These are phyloP conservation scores for Cordyceps javanica DNA, from an alignment of 2,329 filamentous ascomycete species.

Conservation along the genomic window DNA sequence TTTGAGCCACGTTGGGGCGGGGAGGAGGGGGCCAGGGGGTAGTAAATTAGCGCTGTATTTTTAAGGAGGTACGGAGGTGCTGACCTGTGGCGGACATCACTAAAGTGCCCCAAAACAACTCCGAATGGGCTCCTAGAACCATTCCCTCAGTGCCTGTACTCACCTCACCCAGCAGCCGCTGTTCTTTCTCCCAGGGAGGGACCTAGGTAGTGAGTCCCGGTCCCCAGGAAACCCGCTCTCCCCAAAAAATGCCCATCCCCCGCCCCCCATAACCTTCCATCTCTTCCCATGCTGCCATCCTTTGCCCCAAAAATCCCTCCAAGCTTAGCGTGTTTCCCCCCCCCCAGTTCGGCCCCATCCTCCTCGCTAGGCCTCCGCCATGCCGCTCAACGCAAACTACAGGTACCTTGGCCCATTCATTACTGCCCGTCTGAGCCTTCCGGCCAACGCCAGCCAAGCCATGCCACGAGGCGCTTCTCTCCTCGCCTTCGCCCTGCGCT, in stretches of 20 bases:
- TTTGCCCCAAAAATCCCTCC: neutral
- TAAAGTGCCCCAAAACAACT: too few relatives aligned
- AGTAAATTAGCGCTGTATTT: neutral
- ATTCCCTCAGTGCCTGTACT: too few relatives aligned
- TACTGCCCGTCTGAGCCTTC: neutral
- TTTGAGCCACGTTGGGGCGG: neutral
- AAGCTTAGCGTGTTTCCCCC: too few relatives aligned
- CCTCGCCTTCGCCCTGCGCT: neutral
- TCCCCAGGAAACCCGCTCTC: neutral
- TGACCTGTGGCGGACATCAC: neutral
- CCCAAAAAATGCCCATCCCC: neutral
- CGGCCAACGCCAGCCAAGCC: conserved; percentile 10
- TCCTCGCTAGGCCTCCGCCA: neutral
- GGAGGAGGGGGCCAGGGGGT: neutral
- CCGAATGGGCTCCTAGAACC: too few relatives aligned
- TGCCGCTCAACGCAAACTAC: neutral
- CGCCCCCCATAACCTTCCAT: neutral
- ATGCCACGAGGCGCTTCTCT: conserved; percentile 10
- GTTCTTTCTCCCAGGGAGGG: too few relatives aligned
- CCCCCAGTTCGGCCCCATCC: neutral
- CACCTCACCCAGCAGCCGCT: too few relatives aligned
- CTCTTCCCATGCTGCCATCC: neutral
- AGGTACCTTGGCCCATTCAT: neutral
- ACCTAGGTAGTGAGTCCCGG: too few relatives aligned
- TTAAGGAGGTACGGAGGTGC: too few relatives aligned